Evolutionary conservation across 441 rosid genomes (phyloP).

Genomic region (Cnidoscolus chayamansa): DNA sequence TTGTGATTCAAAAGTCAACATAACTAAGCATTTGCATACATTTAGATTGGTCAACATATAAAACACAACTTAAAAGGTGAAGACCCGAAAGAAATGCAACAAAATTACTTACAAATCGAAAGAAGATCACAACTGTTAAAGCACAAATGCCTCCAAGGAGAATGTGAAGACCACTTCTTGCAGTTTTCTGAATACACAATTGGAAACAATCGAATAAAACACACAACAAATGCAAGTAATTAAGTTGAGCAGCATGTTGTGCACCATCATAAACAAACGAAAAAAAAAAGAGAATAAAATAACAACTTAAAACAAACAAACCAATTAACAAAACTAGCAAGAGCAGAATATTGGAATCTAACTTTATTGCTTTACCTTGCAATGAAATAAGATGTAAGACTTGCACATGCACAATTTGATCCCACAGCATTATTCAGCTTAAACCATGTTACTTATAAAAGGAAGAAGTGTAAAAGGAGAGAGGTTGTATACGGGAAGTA

Average conservation of each 20-base stretch:
- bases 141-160: slow-evolving; percentile 93
- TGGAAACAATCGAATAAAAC: background rate
- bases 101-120: slow-evolving; percentile 76
- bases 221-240: background rate
- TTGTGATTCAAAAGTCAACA: background rate
- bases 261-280: background rate
- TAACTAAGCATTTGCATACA: background rate
- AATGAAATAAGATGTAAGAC: background rate
- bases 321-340: background rate
- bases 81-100: slow-evolving; percentile 4
- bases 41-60: background rate
- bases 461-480: too few relatives aligned
- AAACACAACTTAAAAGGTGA: slow-evolving; percentile 6
- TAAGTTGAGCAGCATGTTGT: background rate
- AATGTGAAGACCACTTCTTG: slow-evolving; percentile 86
- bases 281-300: background rate
- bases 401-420: background rate
- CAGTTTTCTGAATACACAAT: slow-evolving; percentile 63
- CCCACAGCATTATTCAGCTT: background rate
- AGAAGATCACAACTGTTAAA: slow-evolving; percentile 81
- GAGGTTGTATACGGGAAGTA: too few relatives aligned
- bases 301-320: background rate
- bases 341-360: background rate
- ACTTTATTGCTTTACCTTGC: background rate
- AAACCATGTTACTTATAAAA: too few relatives aligned